Conservation (phyloP, 768 basidiomycete genomes). For the Auricularia auricula-judae region DNA sequence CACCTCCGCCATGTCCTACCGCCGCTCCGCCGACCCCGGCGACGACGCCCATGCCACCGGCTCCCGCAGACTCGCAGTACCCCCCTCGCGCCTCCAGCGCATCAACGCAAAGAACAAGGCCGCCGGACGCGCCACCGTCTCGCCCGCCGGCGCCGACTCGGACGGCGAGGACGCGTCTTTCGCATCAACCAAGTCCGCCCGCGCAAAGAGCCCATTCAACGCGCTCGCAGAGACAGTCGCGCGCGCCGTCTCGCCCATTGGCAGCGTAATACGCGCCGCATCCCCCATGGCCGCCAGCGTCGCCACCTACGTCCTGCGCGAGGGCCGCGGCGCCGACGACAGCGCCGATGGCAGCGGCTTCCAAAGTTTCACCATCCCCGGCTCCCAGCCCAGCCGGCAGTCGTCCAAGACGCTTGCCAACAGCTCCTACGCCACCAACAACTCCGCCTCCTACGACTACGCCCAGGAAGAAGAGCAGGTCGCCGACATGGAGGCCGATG, state of each 20-base stretch:
- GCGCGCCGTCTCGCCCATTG: conserved; percentile 31
- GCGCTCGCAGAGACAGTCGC: conserved; percentile 32
- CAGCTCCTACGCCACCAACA: conserved; percentile 14
- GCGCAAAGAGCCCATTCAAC: conserved; percentile 63
- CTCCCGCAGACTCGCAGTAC: conserved; percentile 48
- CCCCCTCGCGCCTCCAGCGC: conserved; percentile 35
- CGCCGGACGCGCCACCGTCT: conserved; percentile 29
- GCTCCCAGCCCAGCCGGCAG: conserved; percentile 17
- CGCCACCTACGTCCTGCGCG: conserved; percentile 56
- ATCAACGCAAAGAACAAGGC: not conserved
- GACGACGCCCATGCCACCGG: conserved; percentile 44
- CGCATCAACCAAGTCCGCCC: conserved; percentile 15
- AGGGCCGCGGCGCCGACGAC: conserved; percentile 23
- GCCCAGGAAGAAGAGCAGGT: conserved; percentile 51
- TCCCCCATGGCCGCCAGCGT: not conserved
- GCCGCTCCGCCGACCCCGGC: conserved; percentile 63
- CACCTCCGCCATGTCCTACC: conserved; percentile 23
- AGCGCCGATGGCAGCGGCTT: conserved; percentile 38
- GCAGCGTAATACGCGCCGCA: not conserved
- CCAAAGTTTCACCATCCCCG: conserved; percentile 13
- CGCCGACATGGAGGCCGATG: conserved; percentile 14
- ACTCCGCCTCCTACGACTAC: conserved; percentile 59
- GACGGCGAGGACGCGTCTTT: conserved; percentile 34
- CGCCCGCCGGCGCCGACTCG: conserved; percentile 60
- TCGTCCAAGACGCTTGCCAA: conserved; percentile 4